phyloP scores from a whole-genome alignment of 2,329 filamentous ascomycete genomes.

The Fusarium papillatum region DNA sequence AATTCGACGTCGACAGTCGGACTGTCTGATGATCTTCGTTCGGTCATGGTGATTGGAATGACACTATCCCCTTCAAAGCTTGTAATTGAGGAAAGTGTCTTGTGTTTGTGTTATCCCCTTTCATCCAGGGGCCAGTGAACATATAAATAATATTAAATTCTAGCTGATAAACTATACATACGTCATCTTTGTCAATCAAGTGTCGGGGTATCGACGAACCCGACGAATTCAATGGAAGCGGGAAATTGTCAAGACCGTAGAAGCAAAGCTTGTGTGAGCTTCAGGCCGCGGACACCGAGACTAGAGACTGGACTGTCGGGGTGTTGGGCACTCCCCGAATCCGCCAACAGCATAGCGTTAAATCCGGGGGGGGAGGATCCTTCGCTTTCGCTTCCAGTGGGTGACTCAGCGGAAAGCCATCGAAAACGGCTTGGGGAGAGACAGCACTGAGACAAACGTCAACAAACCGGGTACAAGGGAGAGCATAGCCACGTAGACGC shows the following conservation, averaged over 20 bases:
- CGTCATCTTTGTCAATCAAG: background rate
- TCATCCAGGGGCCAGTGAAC: background rate
- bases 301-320: background rate
- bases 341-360: background rate
- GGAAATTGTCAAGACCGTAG: conserved; percentile 1
- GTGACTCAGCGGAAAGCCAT: background rate
- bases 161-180: background rate
- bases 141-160: background rate
- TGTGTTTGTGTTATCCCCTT: background rate
- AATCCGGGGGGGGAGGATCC: background rate
- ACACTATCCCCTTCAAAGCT: background rate
- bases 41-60: background rate
- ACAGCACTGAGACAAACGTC: background rate
- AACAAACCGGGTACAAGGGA: background rate
- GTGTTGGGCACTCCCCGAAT: background rate
- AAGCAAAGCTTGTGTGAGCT: background rate
- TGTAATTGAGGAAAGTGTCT: background rate
- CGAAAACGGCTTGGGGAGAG: background rate
- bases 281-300: background rate
- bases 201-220: background rate
- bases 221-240: background rate
- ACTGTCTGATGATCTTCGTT: conserved; percentile 2
- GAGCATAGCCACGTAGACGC: background rate
- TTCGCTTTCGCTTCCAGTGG: background rate
- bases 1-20: conserved; percentile 3